Conservation (phyloP, 331 rosid species). For the Pyrus hybrid region DNA sequence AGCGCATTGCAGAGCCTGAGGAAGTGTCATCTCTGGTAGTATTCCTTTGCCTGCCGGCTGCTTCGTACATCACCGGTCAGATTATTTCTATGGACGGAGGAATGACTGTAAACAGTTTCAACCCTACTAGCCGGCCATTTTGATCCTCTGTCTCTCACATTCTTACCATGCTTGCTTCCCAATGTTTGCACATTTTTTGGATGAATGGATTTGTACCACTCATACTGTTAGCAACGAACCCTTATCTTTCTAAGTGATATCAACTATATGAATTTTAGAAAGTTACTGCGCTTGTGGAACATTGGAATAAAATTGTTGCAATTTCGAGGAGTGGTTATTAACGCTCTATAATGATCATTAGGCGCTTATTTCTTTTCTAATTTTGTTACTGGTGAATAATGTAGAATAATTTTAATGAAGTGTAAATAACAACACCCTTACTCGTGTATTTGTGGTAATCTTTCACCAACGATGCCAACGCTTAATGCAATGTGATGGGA, state of each 20-base stretch:
- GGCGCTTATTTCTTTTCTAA: rapidly evolving
- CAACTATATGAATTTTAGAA: no score
- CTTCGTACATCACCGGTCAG: slow-evolving; percentile 56
- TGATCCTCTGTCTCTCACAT: background rate
- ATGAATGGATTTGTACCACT: background rate
- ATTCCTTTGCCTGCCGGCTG: slow-evolving; percentile 54
- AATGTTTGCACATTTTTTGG: background rate
- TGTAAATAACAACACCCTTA: background rate
- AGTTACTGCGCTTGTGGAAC: rapidly evolving
- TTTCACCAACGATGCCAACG: no score
- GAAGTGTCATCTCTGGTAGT: slow-evolving; percentile 50
- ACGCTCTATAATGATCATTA: background rate
- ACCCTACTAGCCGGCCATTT: background rate
- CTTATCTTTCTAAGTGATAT: no score
- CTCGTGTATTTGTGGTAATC: no score
- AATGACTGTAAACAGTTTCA: slow-evolving; percentile 31
- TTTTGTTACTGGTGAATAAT: no score
- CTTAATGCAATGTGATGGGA: no score
- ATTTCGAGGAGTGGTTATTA: background rate
- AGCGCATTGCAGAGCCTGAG: slow-evolving; percentile 37
- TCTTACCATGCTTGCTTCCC: background rate
- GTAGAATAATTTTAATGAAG: background rate
- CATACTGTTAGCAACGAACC: background rate
- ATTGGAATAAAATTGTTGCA: background rate
- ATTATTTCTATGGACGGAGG: slow-evolving; percentile 47